Percentiles rank a stretch among this genome's conserved stretches.
These are phyloP conservation scores for Tilletia setariae DNA, from an alignment of 1,284 basidiomycete genomes.

Conservation along the genomic window DNA sequence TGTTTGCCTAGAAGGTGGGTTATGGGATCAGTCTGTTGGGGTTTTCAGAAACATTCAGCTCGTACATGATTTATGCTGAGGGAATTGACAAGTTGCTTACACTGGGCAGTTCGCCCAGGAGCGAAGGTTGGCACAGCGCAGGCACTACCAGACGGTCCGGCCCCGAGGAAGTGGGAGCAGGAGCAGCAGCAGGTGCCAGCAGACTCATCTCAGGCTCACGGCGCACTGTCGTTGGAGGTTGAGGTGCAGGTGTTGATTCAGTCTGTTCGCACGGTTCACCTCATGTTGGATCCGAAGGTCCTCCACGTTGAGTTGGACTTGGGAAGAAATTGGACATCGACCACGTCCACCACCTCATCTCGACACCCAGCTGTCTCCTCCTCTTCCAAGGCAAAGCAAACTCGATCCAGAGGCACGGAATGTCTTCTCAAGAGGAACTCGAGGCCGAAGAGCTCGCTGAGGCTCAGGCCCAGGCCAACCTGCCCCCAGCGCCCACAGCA, in stretches of 20 bases:
- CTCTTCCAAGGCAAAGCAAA: background rate
- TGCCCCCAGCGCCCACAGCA: constrained; percentile 39
- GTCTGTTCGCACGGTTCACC: too few relatives aligned
- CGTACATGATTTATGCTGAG: background rate
- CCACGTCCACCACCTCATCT: background rate
- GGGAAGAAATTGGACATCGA: background rate
- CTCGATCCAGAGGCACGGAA: background rate
- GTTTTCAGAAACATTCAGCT: background rate
- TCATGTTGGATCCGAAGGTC: too few relatives aligned
- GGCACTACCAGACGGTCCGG: constrained; percentile 11
- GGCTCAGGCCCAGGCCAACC: background rate
- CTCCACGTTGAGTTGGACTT: too few relatives aligned
- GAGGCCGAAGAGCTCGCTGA: background rate
- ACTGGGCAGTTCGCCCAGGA: constrained; percentile 12
- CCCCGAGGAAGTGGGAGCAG: background rate
- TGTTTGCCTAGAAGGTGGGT: constrained; percentile 30
- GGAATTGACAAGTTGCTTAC: background rate
- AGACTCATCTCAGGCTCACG: background rate
- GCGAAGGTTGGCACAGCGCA: constrained; percentile 13
- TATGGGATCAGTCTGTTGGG: constrained; percentile 24
- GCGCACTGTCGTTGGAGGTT: too few relatives aligned
- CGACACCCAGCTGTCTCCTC: background rate
- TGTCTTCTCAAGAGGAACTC: background rate
- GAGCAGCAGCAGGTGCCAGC: background rate
- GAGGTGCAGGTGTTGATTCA: too few relatives aligned